A percentile compares a stretch with the other conserved stretches of the same genome.
Evolutionary conservation across 83 land plant species (phyloP).

Genomic region (Picea abies): DNA sequence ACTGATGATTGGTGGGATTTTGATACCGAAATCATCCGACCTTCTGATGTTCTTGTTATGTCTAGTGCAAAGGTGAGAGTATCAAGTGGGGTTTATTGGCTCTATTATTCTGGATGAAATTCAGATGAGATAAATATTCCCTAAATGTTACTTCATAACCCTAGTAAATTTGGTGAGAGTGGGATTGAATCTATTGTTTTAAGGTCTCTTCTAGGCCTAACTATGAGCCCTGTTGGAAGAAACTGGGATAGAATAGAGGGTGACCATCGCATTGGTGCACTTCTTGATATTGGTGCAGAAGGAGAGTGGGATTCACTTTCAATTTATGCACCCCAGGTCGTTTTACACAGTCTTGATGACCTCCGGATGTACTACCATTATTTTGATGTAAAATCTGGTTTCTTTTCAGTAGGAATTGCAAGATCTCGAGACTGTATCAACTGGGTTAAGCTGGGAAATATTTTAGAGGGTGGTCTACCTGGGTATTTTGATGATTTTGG

Average conservation of each 20-base stretch:
- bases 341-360: slow-evolving; percentile 54
- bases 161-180: background rate
- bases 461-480: slow-evolving; percentile 40
- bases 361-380: slow-evolving; percentile 86
- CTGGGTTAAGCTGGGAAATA: slow-evolving; percentile 38
- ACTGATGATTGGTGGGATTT: slow-evolving; percentile 85
- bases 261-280: slow-evolving; percentile 78
- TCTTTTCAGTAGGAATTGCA: slow-evolving; percentile 65
- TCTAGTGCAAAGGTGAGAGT: slow-evolving; percentile 55
- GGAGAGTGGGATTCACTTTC: slow-evolving; percentile 76
- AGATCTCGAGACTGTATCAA: slow-evolving; percentile 76
- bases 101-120: slow-evolving; percentile 72
- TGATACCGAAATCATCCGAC: slow-evolving; percentile 55
- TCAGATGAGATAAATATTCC: slow-evolving; percentile 37
- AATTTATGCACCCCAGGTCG: slow-evolving; percentile 63
- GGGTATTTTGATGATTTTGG: slow-evolving; percentile 74
- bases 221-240: slow-evolving; percentile 79
- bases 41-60: slow-evolving; percentile 74
- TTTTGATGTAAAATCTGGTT: slow-evolving; percentile 41
- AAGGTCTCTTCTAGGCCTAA: slow-evolving; percentile 69
- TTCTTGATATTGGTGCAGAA: slow-evolving; percentile 68
- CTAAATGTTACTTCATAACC: slow-evolving; percentile 13
- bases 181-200: slow-evolving; percentile 11
- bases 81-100: slow-evolving; percentile 71
- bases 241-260: slow-evolving; percentile 66